Evolutionary conservation across 2,329 filamentous ascomycete species (phyloP), one percentile per base, ranked within the genome.

Genomic region (Aspergillus aculeatinus): DNA sequence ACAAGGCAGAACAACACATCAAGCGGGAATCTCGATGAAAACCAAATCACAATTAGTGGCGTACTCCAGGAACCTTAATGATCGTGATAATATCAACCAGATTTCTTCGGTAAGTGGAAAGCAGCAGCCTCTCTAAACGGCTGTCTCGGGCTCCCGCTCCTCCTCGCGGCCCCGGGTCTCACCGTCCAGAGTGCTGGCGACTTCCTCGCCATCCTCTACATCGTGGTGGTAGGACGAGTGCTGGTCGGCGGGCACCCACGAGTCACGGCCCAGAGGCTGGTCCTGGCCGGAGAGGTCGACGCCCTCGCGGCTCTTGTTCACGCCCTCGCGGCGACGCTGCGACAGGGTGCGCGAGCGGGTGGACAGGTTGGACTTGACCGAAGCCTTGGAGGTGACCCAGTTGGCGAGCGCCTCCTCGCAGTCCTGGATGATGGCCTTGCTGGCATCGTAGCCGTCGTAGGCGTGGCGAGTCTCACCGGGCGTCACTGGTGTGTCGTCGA

Each of bases 391-490:
- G 60, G 87, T 85, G 44, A 98, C 92, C 95, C 95, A 99, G 83
- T 96, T 97, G 76, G 92, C 97, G 62, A 99, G 87, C 1, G 95
- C 86, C 74, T 98, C 93, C 80, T 99, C 95, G 77, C 95, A 99
- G 79, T 99, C 95, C 81, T 99, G 95, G 72, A 99, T 98, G 79
- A 99, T 98, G 65, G 86, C 94, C 81, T 97, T 98, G 85, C 91
- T 96, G 63, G 93, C 93, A 77, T 99, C 95, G 75, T 99, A 99
- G 63, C 95, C 95, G 72, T 99, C 95, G 74, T 99, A 99, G 1
- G 95, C 93, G 56, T 91, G 87, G 65, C 95, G 90, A 21, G 94
- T 98, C 84, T 99, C 95, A 68, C 95, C 95, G 25, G 95, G 95
- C 5, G 95, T 99, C 58, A 99, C 95, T 2, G 95, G 95, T 6